Evolutionary conservation across 371 early-diverging fungal species (phyloP), one percentile per base, ranked within the genome.

Genomic region (Rhizopus microsporus): DNA sequence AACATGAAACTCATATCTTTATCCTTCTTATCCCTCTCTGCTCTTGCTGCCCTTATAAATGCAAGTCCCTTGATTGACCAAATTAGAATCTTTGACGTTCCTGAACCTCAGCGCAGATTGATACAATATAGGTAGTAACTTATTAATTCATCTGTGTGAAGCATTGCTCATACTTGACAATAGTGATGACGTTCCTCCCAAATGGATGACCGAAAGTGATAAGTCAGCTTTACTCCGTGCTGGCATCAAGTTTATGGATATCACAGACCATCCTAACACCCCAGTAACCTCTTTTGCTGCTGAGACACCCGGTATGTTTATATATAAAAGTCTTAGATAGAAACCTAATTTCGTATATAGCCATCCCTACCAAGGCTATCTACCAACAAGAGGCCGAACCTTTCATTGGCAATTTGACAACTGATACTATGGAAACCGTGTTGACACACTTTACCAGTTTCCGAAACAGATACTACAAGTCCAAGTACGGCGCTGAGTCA

Each of bases 401-500:
- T 8, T 81, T 90, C 7, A 72, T 86, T 51, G 71, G 59, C 7
- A 65, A 78, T 40, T 75, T 97, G 56, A 82, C 81, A 17, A 82
- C 84, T 3, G 64, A 78, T 33, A 60, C 67, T 55, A 90, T 94
- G 84, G 72, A 83, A 53, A 62, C 71, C 5, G 80, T 81, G 33
- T 68, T 97, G 58, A 78, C 72, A 8, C 75, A 73, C 29, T 92
- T 96, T 56, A 89, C 92, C 1, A 69, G 65, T 33, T 96, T 96
- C 87, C 78, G 85, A 52, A 98, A 85, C 59, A 86, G 98, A 13
- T 96, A 96, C 74, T 97, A 93, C 80, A 87, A 90, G 51, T 87
- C 92, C 12, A 69, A 75, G 17, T 79, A 77, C 50, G 92, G 93
- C 5, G 79, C 71, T 43, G 58, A 88, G 46, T 87, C 94, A 12